Percentiles rank a stretch among this genome's conserved stretches.
These are phyloP conservation scores for Rhodotorula sp. DNA, from an alignment of 1,284 basidiomycete species.

Conservation along the genomic window DNA sequence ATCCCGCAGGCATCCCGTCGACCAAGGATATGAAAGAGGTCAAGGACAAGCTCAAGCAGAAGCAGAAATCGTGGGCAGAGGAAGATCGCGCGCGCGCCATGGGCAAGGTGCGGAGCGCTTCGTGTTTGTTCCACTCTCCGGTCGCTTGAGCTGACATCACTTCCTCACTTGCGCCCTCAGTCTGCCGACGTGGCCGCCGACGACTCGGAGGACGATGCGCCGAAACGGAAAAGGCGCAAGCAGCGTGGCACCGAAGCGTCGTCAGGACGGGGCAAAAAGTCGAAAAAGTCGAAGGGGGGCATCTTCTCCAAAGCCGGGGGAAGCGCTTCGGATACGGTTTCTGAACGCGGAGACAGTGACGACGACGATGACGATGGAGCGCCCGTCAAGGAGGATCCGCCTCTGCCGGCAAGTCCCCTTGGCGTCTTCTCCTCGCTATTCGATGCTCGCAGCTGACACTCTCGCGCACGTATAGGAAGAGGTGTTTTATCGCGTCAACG, in stretches of 20 bases:
- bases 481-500: constrained; percentile 79
- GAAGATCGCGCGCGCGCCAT: constrained; percentile 27
- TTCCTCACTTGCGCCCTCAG: not conserved
- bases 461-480: constrained; percentile 56
- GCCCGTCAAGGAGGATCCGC: constrained; percentile 14
- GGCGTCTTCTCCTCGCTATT: too few species aligned
- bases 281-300: not conserved
- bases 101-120: constrained; percentile 19
- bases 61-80: constrained; percentile 25
- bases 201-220: constrained; percentile 16
- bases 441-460: not conserved
- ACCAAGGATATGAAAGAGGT: constrained; percentile 29
- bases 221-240: constrained; percentile 24
- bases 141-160: not conserved
- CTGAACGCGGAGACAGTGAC: not conserved
- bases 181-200: not conserved
- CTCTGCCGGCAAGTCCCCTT: constrained; percentile 25
- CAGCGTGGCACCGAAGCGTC: constrained; percentile 6
- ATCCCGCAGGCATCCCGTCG: constrained; percentile 22
- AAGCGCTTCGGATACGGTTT: not conserved
- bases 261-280: not conserved
- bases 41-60: constrained; percentile 26
- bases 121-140: not conserved
- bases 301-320: not conserved
- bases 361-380: constrained; percentile 10